A percentile compares a stretch with the other conserved stretches of the same genome.
Evolutionary conservation across 225 moss, liverwort and hornwort genomes (phyloP).

Genomic region (Bryum argenteum): DNA sequence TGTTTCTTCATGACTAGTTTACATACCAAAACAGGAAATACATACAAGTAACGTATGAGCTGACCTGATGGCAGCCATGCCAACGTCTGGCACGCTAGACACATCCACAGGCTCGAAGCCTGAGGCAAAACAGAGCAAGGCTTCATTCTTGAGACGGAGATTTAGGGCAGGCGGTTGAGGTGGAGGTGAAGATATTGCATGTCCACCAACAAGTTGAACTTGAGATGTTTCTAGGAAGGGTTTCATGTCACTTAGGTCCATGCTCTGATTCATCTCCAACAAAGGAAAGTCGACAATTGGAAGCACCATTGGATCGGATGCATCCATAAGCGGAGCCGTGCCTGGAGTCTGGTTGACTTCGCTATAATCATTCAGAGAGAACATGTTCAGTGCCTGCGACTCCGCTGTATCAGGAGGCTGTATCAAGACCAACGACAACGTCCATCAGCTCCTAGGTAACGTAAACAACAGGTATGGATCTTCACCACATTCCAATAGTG

Average conservation of each 20-base stretch:
- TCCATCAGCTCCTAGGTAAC: too few relatives aligned
- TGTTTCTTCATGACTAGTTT: not conserved
- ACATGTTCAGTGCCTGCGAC: slow-evolving; percentile 81
- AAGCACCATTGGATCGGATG: slow-evolving; percentile 87
- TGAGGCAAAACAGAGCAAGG: slow-evolving; percentile 85
- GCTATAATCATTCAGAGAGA: slow-evolving; percentile 73
- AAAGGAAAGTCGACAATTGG: slow-evolving; percentile 88
- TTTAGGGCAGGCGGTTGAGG: slow-evolving; percentile 53
- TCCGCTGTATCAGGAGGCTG: slow-evolving; percentile 99
- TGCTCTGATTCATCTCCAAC: slow-evolving; percentile 57
- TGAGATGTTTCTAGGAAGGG: slow-evolving; percentile 43
- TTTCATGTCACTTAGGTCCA: slow-evolving; percentile 64
- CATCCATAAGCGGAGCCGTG: slow-evolving; percentile 76
- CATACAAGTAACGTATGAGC: not conserved
- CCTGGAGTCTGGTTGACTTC: slow-evolving; percentile 95
- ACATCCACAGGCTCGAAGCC: slow-evolving; percentile 85
- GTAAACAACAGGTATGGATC: too few relatives aligned
- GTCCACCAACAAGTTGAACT: slow-evolving; percentile 33
- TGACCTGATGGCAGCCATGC: slow-evolving; percentile 45
- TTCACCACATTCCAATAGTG: too few relatives aligned
- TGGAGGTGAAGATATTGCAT: slow-evolving; percentile 41
- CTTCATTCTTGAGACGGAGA: slow-evolving; percentile 75
- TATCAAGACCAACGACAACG: not conserved
- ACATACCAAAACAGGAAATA: not conserved
- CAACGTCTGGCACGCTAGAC: slow-evolving; percentile 57